Conservation (phyloP, 2,329 filamentous ascomycete species). For the Claviceps capensis region DNA sequence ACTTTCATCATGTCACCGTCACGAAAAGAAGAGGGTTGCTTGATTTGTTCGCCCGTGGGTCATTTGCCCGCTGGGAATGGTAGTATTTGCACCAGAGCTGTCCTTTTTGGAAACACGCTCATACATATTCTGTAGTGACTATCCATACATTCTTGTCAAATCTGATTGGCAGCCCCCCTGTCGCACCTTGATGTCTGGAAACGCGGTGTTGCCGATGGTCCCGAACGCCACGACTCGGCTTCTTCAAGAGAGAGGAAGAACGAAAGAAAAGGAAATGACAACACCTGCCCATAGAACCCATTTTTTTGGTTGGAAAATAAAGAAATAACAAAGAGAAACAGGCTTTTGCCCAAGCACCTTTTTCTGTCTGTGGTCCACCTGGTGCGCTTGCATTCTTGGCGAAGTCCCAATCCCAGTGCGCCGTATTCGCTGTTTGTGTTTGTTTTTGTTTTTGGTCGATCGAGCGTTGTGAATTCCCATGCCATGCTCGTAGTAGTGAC, state of each 20-base stretch:
- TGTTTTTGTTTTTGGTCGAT: slow-evolving; percentile 4
- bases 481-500: slow-evolving; percentile 14
- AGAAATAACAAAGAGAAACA: neutral
- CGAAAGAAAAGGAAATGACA: neutral
- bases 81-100: neutral
- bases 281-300: too few relatives aligned
- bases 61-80: neutral
- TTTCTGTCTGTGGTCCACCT: neutral
- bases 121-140: neutral
- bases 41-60: neutral
- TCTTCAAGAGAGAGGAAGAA: neutral
- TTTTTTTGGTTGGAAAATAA: neutral
- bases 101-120: neutral
- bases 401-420: slow-evolving; percentile 5
- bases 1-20: too few relatives aligned
- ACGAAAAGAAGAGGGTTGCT: too few relatives aligned
- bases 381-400: slow-evolving; percentile 2
- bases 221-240: neutral
- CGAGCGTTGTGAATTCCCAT: slow-evolving; percentile 17
- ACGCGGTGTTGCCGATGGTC: neutral
- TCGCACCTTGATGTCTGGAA: slow-evolving; percentile 1
- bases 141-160: neutral
- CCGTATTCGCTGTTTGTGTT: neutral
- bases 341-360: neutral
- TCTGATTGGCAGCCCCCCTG: neutral